These are phyloP conservation scores for Mucor indicus DNA, from an alignment of 371 early-diverging fungal genomes.

Conservation along the genomic window DNA sequence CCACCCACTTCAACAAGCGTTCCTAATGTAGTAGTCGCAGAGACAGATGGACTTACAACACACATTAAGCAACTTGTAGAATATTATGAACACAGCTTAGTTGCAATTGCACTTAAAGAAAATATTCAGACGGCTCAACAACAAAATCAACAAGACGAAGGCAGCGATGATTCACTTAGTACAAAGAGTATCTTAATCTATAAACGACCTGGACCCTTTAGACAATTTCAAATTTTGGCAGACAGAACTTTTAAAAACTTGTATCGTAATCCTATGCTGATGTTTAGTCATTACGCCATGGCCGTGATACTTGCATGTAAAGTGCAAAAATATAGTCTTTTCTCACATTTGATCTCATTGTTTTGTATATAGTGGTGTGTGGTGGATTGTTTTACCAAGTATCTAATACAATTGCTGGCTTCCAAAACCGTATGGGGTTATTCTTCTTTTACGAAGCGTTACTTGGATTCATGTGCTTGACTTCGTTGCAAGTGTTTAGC, in stretches of 20 bases:
- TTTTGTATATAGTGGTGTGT: slow-evolving; percentile 48
- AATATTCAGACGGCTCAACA: slow-evolving; percentile 42
- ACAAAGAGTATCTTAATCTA: slow-evolving; percentile 28
- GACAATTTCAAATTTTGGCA: slow-evolving; percentile 79
- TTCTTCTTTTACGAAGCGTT: slow-evolving; percentile 83
- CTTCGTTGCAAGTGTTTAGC: slow-evolving; percentile 73
- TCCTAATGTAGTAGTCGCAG: slow-evolving; percentile 23
- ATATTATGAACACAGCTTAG: slow-evolving; percentile 43
- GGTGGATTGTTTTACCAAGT: slow-evolving; percentile 85
- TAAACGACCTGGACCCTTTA: slow-evolving; percentile 49
- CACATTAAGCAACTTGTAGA: slow-evolving; percentile 47
- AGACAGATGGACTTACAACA: slow-evolving; percentile 22
- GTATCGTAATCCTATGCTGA: slow-evolving; percentile 82
- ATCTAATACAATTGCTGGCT: slow-evolving; percentile 76
- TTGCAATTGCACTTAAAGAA: slow-evolving; percentile 37
- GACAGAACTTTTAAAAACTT: slow-evolving; percentile 84
- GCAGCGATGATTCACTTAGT: background rate
- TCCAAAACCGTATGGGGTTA: slow-evolving; percentile 85
- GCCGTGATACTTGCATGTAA: slow-evolving; percentile 68
- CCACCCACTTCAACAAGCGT: background rate
- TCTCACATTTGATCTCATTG: background rate
- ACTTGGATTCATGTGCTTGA: slow-evolving; percentile 78
- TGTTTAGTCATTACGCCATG: slow-evolving; percentile 81
- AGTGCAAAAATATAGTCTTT: slow-evolving; percentile 1
- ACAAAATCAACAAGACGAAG: slow-evolving; percentile 10